A percentile compares a stretch with the other conserved stretches of the same genome.
phyloP scores from a whole-genome alignment of 768 basidiomycete genomes.

The Leccinum sublutescens region DNA sequence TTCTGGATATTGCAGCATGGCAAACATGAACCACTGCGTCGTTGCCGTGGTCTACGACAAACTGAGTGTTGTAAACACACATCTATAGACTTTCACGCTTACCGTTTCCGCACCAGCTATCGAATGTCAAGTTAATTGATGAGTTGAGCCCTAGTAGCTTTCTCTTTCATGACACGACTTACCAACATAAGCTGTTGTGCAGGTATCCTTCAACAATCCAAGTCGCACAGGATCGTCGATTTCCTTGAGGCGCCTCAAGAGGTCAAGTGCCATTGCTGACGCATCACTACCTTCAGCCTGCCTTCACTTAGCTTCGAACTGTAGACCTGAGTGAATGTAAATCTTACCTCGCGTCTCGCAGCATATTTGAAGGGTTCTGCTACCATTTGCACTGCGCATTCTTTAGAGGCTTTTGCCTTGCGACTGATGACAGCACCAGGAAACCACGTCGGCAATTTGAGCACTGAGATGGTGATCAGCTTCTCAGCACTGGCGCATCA shows the following conservation, averaged over 20 bases:
- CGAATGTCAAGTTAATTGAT: neutral
- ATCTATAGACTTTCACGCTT: neutral
- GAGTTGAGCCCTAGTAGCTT: neutral
- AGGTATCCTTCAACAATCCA: conserved; percentile 10
- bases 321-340: neutral
- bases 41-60: conserved; percentile 9
- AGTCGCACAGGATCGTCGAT: conserved; percentile 10
- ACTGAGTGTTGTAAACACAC: neutral
- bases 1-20: conserved; percentile 32
- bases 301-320: neutral
- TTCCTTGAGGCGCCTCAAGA: neutral
- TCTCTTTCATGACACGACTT: neutral
- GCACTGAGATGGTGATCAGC: conserved; percentile 12
- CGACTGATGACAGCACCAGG: conserved; percentile 29
- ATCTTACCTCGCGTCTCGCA: conserved; percentile 10
- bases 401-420: conserved; percentile 10
- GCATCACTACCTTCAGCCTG: conserved; percentile 13
- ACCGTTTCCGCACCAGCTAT: conserved; percentile 23
- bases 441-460: conserved; percentile 24
- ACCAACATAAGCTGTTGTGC: conserved; percentile 18
- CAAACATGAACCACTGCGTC: conserved; percentile 29
- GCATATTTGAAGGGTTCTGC: conserved; percentile 16
- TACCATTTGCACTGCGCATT: conserved; percentile 13
- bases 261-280: conserved; percentile 15
- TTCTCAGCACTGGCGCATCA: neutral